These are phyloP conservation scores for Metschnikowia rubicola DNA, from an alignment of 805 yeast genomes.

Conservation along the genomic window DNA sequence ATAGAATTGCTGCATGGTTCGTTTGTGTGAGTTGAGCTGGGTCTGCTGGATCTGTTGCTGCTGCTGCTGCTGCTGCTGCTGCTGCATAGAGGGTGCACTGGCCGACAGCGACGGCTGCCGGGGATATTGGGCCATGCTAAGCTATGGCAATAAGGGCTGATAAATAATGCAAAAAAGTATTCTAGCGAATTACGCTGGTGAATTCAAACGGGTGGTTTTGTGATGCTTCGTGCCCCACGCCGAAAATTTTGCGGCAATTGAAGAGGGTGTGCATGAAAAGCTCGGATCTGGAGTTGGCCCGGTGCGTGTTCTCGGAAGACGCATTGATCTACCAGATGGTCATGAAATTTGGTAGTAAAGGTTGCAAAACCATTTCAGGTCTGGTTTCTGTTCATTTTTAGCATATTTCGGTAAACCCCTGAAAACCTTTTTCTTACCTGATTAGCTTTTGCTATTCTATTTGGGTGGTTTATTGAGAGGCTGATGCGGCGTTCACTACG, in stretches of 20 bases:
- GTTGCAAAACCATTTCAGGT: too few relatives aligned
- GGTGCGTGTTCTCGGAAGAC: too few relatives aligned
- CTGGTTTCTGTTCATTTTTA: too few relatives aligned
- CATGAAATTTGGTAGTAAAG: too few relatives aligned
- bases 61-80: slow-evolving; percentile 12
- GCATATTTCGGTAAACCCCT: too few relatives aligned
- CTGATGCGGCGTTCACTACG: slow-evolving; percentile 10
- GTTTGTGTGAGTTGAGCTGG: slow-evolving; percentile 37
- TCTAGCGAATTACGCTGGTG: too few relatives aligned
- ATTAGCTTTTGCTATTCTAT: too few relatives aligned
- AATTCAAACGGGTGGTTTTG: background rate
- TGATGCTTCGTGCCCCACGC: background rate
- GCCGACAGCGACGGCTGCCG: slow-evolving; percentile 4
- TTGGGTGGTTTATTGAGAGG: too few relatives aligned
- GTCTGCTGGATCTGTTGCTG: slow-evolving; percentile 10
- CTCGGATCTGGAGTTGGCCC: background rate
- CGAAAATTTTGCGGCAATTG: slow-evolving; percentile 23
- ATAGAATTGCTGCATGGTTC: slow-evolving; percentile 37
- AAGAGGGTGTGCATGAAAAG: slow-evolving; percentile 14
- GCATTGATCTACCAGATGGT: too few relatives aligned
- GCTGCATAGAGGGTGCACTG: background rate
- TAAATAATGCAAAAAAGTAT: too few relatives aligned
- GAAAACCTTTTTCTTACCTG: too few relatives aligned
- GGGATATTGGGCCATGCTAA: slow-evolving; percentile 9
- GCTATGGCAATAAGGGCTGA: too few relatives aligned